Percentiles rank a stretch among this genome's conserved stretches.
Evolutionary conservation across 441 rosid genomes (phyloP).

Genomic region (Iberis amara): DNA sequence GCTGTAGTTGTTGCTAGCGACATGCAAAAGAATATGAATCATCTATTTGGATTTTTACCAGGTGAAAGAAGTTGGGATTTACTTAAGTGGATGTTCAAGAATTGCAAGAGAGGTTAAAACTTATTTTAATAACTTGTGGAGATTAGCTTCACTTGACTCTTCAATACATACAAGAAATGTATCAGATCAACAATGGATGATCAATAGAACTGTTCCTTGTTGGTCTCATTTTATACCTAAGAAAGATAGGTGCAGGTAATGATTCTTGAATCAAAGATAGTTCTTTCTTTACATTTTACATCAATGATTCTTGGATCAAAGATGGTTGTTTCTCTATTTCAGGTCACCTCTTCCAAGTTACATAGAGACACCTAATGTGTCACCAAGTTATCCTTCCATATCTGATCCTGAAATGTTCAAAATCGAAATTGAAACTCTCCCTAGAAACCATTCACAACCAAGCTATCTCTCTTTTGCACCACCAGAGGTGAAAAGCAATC

Average conservation of each 20-base stretch:
- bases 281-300: too few species aligned
- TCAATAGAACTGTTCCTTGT: constrained; percentile 77
- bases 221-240: constrained; percentile 72
- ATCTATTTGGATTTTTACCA: constrained; percentile 10
- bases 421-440: constrained; percentile 41
- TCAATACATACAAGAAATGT: constrained; percentile 41
- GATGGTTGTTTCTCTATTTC: background rate
- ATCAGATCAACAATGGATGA: constrained; percentile 69
- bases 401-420: constrained; percentile 55
- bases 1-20: too few species aligned
- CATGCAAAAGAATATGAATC: background rate
- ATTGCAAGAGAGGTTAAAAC: constrained; percentile 48
- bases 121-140: constrained; percentile 68
- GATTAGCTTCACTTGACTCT: constrained; percentile 53
- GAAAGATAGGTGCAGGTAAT: constrained; percentile 55
- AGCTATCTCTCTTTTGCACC: constrained; percentile 85
- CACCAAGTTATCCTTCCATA: constrained; percentile 50
- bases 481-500: constrained; percentile 54
- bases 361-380: constrained; percentile 49
- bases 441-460: constrained; percentile 32
- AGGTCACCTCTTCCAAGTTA: constrained; percentile 65
- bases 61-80: constrained; percentile 89
- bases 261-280: background rate
- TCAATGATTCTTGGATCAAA: too few species aligned
- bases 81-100: constrained; percentile 58